Evolutionary conservation across 495 filamentous ascomycete species (phyloP), one percentile per base, ranked within the genome.

Genomic region (Podospora sp.): DNA sequence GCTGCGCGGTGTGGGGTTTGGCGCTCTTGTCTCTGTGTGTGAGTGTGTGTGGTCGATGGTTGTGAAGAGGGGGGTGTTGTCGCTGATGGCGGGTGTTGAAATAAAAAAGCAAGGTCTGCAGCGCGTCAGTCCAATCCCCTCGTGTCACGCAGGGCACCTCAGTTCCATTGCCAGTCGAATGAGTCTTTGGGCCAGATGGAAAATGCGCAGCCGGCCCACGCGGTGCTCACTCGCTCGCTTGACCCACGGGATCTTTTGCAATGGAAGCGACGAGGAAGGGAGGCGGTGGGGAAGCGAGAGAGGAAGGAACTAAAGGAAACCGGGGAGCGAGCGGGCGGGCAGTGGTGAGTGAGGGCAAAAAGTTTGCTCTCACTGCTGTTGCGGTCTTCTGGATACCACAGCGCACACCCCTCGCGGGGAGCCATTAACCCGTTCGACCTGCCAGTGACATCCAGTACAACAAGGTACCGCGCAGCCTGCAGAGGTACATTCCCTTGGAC

Each of bases 391-490:
- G 63, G 36, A 62, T 55, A 68, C 63, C 63, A 52, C 69, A 22
- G 52, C 52, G 52, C 52, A 55, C 40, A 46, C 65, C 33, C 26
- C 26, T 52, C 22, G 18, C 50, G 50, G 46, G 20, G 36, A 14
- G 27, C 18, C 18, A 63, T 11, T 22, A 25, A 21, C 40, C 36
- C 22, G 46, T n/a, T 50, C 14, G 25, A 63, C 25, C 52, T 40
- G 62, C 29, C 63, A 62, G 71, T 71, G 49, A 72, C 70, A 67
- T 69, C 55, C 67, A 69, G 75, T 77, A 77, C 75, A 73, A 71
- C 64, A 58, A 70, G 67, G 73, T 77, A 77, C 75, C 71, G 56
- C 59, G 29, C 36, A 51, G 58, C 58, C 55, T 69, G 69, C 69
- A 73, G 60, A 70, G 71, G 71, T 77, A 77, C 75, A 71, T 77